Evolutionary conservation across 352 stramenopile species (phyloP), one percentile per base, ranked within the genome.

Genomic region (Plasmopara viticola): DNA sequence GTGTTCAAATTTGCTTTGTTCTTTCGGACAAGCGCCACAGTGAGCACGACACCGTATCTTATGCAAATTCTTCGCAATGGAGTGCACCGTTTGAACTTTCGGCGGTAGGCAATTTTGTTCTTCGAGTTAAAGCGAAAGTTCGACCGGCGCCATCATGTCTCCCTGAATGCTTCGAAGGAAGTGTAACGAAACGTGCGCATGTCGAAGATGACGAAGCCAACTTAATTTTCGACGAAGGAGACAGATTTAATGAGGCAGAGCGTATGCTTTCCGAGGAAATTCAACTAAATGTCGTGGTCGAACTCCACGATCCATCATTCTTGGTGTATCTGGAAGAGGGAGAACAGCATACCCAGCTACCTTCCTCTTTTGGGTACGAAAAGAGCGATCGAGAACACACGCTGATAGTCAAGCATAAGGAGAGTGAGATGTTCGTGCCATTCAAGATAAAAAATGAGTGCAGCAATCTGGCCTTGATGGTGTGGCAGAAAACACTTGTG

Each of bases 401-500:
- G 9, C 37, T 63, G 28, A 65, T 60, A 31, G 61, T 70, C 14
- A 68, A 58, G 12, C 50, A 66, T 28, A 76, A 67, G 48, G 67
- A 82, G 39, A 66, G 74, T 20, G 71, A 83, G 39, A 72, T 63
- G 9, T 90, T 90, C 39, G 78, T 91, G 8, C 78, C 78, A 10
- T 91, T 72, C 56, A 85, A 78, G 42, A 74, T 93, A 39, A 87
- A 89, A 50, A 93, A 93, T 48, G 83, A 90, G 51, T 93, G 83
- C 50, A 88, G 70, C 35, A 78, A 79, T 14, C 67, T 89, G 20
- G 76, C 84, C 34, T 60, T 91, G 5, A 58, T 91, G 33, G 72
- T 93, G 28, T 93, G 83, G 83, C 83, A 93, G 44, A 87, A 89
- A 51, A 87, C 73, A 12, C 45, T 84, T 25, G 63, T 74, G 20